Evolutionary conservation across 2,329 filamentous ascomycete genomes (phyloP).

Genomic region (Epichloe sibirici): DNA sequence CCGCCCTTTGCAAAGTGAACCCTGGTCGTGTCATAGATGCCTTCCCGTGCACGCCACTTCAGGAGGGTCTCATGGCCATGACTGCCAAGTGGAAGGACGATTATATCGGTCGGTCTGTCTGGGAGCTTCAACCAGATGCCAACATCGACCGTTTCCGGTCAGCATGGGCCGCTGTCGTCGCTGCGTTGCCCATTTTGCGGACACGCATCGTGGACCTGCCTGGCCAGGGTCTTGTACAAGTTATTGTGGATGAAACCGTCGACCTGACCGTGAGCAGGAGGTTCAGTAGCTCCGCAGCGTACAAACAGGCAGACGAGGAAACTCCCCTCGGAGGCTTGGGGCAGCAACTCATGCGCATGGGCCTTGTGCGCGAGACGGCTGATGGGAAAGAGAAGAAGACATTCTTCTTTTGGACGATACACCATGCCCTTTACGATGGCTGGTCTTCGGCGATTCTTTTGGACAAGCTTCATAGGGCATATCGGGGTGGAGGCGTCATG

Average conservation of each 20-base stretch:
- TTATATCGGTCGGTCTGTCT: slow-evolving; percentile 7
- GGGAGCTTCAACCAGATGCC: neutral
- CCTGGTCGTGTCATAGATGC: too few relatives aligned
- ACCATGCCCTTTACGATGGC: slow-evolving; percentile 38
- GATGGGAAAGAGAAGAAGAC: too few relatives aligned
- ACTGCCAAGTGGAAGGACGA: slow-evolving; percentile 6
- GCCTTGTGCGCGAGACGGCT: neutral
- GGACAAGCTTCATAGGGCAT: too few relatives aligned
- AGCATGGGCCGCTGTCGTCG: neutral
- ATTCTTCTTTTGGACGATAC: slow-evolving; percentile 10
- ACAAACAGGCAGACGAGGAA: too few relatives aligned
- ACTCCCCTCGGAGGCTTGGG: too few relatives aligned
- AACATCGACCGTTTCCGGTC: neutral
- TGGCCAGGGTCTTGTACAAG: neutral
- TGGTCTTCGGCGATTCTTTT: slow-evolving; percentile 26
- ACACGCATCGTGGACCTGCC: neutral
- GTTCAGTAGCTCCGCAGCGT: too few relatives aligned
- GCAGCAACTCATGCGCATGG: too few relatives aligned
- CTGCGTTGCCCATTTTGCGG: neutral
- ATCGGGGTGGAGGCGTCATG: too few relatives aligned
- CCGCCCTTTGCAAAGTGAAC: too few relatives aligned
- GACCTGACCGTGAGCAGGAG: too few relatives aligned
- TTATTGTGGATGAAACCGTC: too few relatives aligned
- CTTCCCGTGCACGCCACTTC: slow-evolving; percentile 11
- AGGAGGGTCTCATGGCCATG: slow-evolving; percentile 11